phyloP scores from a whole-genome alignment of 805 yeast species.

The Saturnispora mendoncae region DNA sequence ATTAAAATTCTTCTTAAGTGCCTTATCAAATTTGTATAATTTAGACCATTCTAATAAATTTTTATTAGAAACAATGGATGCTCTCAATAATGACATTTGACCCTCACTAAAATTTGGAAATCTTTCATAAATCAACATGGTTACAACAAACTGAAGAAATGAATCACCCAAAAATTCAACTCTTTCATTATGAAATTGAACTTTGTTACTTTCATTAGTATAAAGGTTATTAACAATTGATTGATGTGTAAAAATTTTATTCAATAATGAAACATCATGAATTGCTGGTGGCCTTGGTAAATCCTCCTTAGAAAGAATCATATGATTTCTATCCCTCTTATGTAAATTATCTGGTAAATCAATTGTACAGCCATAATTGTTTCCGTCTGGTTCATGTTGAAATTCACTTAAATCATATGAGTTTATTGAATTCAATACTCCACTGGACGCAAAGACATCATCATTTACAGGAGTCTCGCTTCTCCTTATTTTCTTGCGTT shows the following conservation, averaged over 20 bases:
- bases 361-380: not conserved
- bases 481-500: not conserved
- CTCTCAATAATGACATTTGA: conserved; percentile 59
- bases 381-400: not conserved
- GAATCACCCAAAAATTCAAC: conserved; percentile 90
- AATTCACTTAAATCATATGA: conserved; percentile 4
- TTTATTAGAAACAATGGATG: conserved; percentile 63
- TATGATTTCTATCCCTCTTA: conserved; percentile 9
- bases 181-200: conserved; percentile 70
- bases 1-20: conserved; percentile 33
- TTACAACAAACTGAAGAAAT: conserved; percentile 60
- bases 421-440: not conserved
- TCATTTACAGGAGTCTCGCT: no score
- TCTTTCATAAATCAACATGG: conserved; percentile 53
- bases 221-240: conserved; percentile 57
- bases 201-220: conserved; percentile 44
- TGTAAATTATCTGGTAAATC: conserved; percentile 7
- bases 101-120: conserved; percentile 79
- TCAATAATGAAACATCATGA: conserved; percentile 43
- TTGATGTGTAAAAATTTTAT: conserved; percentile 73
- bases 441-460: no score
- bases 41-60: conserved; percentile 62
- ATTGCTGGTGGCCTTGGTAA: conserved; percentile 65
- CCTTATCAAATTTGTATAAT: conserved; percentile 55
- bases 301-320: conserved; percentile 14